Conservation (phyloP, 2,329 filamentous ascomycete species). For the Cytospora piceicola region DNA sequence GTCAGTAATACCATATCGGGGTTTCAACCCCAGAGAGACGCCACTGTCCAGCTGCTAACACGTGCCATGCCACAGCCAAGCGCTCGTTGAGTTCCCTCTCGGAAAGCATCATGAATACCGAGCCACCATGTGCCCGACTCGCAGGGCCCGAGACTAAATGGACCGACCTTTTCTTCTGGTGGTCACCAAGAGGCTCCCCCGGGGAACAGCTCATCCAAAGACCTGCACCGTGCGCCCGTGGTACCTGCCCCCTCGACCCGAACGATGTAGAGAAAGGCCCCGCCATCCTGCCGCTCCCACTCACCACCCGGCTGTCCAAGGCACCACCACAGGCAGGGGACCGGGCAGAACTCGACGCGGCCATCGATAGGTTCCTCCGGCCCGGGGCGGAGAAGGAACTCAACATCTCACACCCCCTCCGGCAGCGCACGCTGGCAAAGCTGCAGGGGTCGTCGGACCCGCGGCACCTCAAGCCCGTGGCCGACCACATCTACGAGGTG, state of each 20-base stretch:
- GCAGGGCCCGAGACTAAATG: conserved; percentile 19
- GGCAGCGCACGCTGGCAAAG: conserved; percentile 43
- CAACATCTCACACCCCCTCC: conserved; percentile 50
- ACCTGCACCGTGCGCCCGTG: conserved; percentile 6
- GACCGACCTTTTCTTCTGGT: conserved; percentile 8
- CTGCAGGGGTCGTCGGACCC: conserved; percentile 45
- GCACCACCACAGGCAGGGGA: conserved; percentile 16
- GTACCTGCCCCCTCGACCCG: conserved; percentile 5
- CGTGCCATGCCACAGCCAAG: conserved; percentile 3
- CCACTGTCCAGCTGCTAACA: not conserved
- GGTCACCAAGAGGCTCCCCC: not conserved
- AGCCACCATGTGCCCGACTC: conserved; percentile 25
- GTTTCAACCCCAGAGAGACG: no score
- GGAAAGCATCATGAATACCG: conserved; percentile 27
- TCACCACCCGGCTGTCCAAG: conserved; percentile 1
- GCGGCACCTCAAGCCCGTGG: conserved; percentile 45
- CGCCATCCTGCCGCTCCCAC: conserved; percentile 4
- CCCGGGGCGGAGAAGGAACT: conserved; percentile 50
- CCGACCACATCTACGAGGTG: conserved; percentile 51
- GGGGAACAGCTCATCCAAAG: not conserved
- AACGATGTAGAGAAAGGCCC: conserved; percentile 18
- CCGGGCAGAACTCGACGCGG: conserved; percentile 42
- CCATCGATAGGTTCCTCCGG: conserved; percentile 47
- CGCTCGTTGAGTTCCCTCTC: conserved; percentile 25
- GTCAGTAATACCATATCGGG: conserved; percentile 1